Conservation (phyloP, 768 basidiomycete species). For the Tulasnella sp. region DNA sequence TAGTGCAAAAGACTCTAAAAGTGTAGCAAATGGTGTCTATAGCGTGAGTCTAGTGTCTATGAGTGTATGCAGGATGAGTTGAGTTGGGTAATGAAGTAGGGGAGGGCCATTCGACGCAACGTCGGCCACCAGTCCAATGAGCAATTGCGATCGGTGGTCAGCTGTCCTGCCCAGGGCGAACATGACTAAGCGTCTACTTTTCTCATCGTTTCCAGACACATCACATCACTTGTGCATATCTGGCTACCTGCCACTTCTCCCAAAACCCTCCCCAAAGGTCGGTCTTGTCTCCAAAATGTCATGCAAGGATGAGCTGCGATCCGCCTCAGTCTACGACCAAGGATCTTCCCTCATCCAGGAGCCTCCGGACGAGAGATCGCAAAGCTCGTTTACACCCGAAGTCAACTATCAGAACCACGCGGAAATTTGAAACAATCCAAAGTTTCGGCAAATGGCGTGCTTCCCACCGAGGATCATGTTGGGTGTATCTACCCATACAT, state of each 20-base stretch:
- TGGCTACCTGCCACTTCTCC: no score
- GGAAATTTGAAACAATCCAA: not conserved
- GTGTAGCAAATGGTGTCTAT: constrained; percentile 9
- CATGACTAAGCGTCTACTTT: constrained; percentile 11
- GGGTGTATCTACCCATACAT: not conserved
- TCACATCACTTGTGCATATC: not conserved
- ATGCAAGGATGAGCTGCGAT: not conserved
- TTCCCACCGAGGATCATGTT: not conserved
- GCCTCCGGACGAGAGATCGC: not conserved
- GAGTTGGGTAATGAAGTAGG: not conserved
- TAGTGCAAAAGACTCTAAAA: not conserved
- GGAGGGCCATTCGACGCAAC: constrained; percentile 11
- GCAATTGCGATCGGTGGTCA: constrained; percentile 19
- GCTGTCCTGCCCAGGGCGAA: constrained; percentile 1
- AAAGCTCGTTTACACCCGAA: not conserved
- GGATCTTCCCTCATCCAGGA: not conserved
- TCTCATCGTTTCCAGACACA: not conserved
- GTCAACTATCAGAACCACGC: not conserved
- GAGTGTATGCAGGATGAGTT: constrained; percentile 1
- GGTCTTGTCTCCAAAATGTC: no score
- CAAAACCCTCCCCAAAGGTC: no score
- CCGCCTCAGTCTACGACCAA: not conserved
- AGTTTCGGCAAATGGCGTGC: not conserved
- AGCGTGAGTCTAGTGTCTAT: not conserved
- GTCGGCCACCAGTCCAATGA: constrained; percentile 15